Evolutionary conservation across 306 rosid genomes (phyloP).

Genomic region (Cajanus cajan): DNA sequence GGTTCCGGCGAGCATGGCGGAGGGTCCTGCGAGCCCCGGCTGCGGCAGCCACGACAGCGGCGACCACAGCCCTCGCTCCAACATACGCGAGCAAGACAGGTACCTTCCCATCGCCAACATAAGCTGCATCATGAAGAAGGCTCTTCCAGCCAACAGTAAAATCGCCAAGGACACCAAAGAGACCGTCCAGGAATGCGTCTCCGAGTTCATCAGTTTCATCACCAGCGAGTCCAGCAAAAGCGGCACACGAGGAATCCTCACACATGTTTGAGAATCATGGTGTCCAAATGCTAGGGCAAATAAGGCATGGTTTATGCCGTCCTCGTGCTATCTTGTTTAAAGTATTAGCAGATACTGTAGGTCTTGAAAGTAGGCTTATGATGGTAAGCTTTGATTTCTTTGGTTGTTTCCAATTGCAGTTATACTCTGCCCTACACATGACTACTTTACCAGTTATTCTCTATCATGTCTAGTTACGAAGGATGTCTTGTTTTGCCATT

Average conservation of each 20-base stretch:
- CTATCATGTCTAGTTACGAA: constrained; percentile 20
- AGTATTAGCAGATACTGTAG: constrained; percentile 93
- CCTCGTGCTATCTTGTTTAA: constrained; percentile 94
- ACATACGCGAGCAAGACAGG: too few species aligned
- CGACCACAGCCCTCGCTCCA: too few species aligned
- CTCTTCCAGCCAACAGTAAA: constrained; percentile 90
- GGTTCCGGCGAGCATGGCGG: too few species aligned
- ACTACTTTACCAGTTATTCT: too few species aligned
- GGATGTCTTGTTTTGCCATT: constrained; percentile 27
- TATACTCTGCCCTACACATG: background rate
- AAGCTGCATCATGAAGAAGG: too few species aligned
- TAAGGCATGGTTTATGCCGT: constrained; percentile 90
- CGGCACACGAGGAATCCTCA: constrained; percentile 70
- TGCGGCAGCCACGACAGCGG: too few species aligned
- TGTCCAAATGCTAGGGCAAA: constrained; percentile 89
- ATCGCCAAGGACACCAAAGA: constrained; percentile 96
- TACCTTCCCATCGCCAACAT: too few species aligned
- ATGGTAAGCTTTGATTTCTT: constrained; percentile 68
- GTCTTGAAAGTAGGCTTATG: constrained; percentile 87
- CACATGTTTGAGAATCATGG: constrained; percentile 87
- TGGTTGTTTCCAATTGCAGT: constrained; percentile 19
- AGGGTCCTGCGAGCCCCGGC: too few species aligned
- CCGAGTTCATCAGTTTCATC: constrained; percentile 94
- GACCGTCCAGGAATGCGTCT: constrained; percentile 92
- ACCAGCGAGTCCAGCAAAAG: constrained; percentile 99